phyloP scores from a whole-genome alignment of 2,329 filamentous ascomycete genomes.

The Apiospora pterosperma region DNA sequence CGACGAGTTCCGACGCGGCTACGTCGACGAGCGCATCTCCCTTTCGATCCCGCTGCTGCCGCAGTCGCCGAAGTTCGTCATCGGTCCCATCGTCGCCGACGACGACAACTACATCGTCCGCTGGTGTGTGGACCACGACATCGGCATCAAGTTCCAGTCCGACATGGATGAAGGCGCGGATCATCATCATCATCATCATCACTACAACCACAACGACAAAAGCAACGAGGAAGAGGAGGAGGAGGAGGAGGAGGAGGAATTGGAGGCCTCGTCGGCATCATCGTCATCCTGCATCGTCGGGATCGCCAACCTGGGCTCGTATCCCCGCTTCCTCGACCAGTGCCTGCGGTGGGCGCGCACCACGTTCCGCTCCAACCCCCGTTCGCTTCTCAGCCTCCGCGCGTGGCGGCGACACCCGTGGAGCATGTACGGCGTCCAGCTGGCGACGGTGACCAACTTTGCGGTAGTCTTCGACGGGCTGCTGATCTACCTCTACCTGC shows the following conservation, averaged over 20 bases:
- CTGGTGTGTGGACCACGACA: slow-evolving; percentile 46
- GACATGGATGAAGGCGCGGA: not conserved
- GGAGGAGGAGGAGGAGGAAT: no score
- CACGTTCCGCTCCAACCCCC: slow-evolving; percentile 54
- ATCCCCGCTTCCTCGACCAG: slow-evolving; percentile 48
- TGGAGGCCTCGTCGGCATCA: no score
- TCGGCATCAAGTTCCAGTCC: slow-evolving; percentile 53
- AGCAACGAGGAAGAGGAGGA: not conserved
- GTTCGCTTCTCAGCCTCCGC: slow-evolving; percentile 37
- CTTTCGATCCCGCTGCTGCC: slow-evolving; percentile 24
- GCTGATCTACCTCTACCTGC: slow-evolving; percentile 32
- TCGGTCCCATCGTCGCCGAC: slow-evolving; percentile 47
- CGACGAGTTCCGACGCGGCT: slow-evolving; percentile 38
- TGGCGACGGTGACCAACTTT: slow-evolving; percentile 52
- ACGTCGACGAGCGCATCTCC: slow-evolving; percentile 48
- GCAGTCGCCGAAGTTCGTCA: slow-evolving; percentile 19
- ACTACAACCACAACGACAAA: not conserved
- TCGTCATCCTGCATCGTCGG: slow-evolving; percentile 18
- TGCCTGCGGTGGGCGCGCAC: slow-evolving; percentile 56
- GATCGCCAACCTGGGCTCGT: slow-evolving; percentile 37
- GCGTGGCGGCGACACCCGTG: slow-evolving; percentile 44
- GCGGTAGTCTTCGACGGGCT: slow-evolving; percentile 48
- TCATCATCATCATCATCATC: no score
- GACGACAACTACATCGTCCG: slow-evolving; percentile 62
- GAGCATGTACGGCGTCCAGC: slow-evolving; percentile 53